These are phyloP conservation scores for Ophiostoma sp. DNA, from an alignment of 2,329 filamentous ascomycete genomes.

Conservation along the genomic window DNA sequence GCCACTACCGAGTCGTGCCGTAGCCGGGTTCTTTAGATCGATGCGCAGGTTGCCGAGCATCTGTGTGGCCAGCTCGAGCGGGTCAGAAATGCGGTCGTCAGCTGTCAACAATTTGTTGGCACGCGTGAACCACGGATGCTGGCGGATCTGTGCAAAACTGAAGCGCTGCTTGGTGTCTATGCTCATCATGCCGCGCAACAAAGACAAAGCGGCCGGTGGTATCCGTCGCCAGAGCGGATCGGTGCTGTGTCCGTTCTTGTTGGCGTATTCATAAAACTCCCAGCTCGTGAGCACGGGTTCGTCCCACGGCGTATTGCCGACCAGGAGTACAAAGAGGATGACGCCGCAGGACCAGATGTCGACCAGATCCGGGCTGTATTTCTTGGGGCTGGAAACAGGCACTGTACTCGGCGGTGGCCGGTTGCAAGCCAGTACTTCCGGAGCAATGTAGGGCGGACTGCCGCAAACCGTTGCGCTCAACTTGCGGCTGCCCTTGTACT, in stretches of 20 bases:
- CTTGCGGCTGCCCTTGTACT: conserved; percentile 82
- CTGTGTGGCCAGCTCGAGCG: conserved; percentile 82
- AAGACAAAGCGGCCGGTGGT: conserved; percentile 70
- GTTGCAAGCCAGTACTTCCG: conserved; percentile 70
- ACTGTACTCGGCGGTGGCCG: conserved; percentile 32
- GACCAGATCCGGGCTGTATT: conserved; percentile 76
- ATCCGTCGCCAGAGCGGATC: conserved; percentile 85
- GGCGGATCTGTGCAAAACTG: conserved; percentile 79
- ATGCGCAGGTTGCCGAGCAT: conserved; percentile 93
- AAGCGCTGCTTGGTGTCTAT: conserved; percentile 75
- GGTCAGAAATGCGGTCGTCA: conserved; percentile 75
- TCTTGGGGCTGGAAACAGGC: conserved; percentile 35
- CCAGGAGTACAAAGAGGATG: conserved; percentile 92
- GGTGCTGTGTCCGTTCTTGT: conserved; percentile 73
- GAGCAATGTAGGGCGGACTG: conserved; percentile 94
- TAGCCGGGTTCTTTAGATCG: conserved; percentile 71
- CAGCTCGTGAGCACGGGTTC: conserved; percentile 79
- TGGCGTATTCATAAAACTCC: conserved; percentile 86
- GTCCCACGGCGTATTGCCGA: conserved; percentile 98
- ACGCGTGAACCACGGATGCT: conserved; percentile 93
- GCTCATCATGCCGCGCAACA: conserved; percentile 91
- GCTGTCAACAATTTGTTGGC: conserved; percentile 72
- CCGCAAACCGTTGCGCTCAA: conserved; percentile 87
- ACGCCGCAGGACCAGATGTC: conserved; percentile 98
- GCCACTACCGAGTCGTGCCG: conserved; percentile 35